These are phyloP conservation scores for Saturnispora kantuleensis DNA, from an alignment of 805 yeast species.

Conservation along the genomic window DNA sequence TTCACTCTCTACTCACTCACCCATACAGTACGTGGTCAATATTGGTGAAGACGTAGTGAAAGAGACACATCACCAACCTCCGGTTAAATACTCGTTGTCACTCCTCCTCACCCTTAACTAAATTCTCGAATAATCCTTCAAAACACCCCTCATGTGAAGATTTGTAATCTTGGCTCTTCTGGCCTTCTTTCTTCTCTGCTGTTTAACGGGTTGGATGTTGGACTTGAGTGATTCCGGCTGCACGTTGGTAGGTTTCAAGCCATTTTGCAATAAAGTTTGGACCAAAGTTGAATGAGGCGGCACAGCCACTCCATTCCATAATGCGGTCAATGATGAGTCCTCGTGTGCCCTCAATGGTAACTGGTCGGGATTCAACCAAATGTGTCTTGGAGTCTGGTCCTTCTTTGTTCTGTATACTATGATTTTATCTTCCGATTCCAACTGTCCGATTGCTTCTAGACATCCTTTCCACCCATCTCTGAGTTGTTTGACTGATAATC, in stretches of 20 bases:
- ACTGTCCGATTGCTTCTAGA: conserved; percentile 60
- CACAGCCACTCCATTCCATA: conserved; percentile 72
- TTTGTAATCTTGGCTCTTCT: conserved; percentile 92
- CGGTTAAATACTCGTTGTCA: too few relatives aligned
- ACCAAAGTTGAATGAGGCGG: conserved; percentile 82
- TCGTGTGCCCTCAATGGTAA: conserved; percentile 26
- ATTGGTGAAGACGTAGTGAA: too few relatives aligned
- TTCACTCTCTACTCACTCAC: too few relatives aligned
- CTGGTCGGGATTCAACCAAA: conserved; percentile 78
- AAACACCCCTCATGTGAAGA: conserved; percentile 91
- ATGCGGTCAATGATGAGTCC: conserved; percentile 70
- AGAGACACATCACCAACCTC: too few relatives aligned
- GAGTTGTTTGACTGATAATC: conserved; percentile 64
- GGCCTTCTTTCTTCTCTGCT: conserved; percentile 80
- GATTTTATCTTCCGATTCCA: conserved; percentile 69
- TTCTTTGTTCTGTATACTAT: conserved; percentile 84
- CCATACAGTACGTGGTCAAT: too few relatives aligned
- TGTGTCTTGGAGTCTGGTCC: conserved; percentile 84
- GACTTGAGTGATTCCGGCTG: conserved; percentile 90
- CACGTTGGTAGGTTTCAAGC: conserved; percentile 95
- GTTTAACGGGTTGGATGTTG: conserved; percentile 40
- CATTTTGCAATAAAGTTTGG: conserved; percentile 62
- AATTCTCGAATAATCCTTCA: conserved; percentile 61
- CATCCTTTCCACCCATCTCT: conserved; percentile 96
- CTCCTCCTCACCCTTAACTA: conserved; percentile 12